phyloP scores from a whole-genome alignment of 176 grass and related monocot species.

The Themeda triandra region DNA sequence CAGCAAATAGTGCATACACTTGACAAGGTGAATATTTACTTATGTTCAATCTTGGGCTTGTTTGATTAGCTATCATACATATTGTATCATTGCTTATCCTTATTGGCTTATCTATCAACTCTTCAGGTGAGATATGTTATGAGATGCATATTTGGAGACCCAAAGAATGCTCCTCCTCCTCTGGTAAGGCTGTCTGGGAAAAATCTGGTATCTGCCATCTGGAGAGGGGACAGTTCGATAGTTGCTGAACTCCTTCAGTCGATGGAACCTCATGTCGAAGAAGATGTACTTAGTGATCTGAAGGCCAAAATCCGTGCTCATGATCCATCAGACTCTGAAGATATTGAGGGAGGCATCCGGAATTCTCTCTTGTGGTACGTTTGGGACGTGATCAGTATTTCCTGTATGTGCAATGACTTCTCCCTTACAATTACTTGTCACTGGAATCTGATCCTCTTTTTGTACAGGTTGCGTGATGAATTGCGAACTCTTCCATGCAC shows the following conservation, averaged over 20 bases:
- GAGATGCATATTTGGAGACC: constrained; percentile 71
- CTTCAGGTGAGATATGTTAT: constrained; percentile 86
- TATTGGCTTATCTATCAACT: constrained; percentile 17
- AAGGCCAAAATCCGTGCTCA: constrained; percentile 73
- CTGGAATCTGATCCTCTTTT: constrained; percentile 16
- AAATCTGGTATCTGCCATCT: constrained; percentile 66
- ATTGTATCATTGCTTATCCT: background rate
- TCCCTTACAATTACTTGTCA: background rate
- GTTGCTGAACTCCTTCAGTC: constrained; percentile 74
- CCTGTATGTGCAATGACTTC: constrained; percentile 1
- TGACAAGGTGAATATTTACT: constrained; percentile 66
- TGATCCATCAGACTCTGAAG: constrained; percentile 73
- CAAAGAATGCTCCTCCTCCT: constrained; percentile 89
- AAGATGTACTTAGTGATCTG: constrained; percentile 62
- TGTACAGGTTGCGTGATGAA: constrained; percentile 88
- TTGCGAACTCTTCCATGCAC: constrained; percentile 72
- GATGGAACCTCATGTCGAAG: constrained; percentile 85
- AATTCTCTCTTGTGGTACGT: constrained; percentile 84
- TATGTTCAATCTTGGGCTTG: constrained; percentile 19
- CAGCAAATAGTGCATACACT: constrained; percentile 94
- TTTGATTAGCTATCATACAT: background rate
- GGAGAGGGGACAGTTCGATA: constrained; percentile 88
- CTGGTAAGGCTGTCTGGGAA: constrained; percentile 69
- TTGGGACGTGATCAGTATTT: constrained; percentile 4
- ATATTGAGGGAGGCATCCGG: constrained; percentile 56